phyloP scores from a whole-genome alignment of 352 stramenopile genomes.

The Phytophthora litchii region DNA sequence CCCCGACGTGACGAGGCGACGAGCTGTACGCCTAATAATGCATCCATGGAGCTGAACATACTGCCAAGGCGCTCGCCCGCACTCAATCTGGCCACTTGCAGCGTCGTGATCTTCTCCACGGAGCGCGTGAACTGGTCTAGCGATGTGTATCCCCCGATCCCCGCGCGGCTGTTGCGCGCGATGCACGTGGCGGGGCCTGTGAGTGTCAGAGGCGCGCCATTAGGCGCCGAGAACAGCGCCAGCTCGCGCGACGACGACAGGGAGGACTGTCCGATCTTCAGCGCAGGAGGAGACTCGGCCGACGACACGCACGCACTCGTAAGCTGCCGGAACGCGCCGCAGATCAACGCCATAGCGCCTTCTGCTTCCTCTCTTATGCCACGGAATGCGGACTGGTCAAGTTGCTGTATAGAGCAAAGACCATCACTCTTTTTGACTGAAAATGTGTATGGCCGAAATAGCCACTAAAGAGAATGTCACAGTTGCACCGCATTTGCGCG shows the following conservation, averaged over 20 bases:
- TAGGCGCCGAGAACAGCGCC: conserved; percentile 17
- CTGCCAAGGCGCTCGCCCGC: conserved; percentile 30
- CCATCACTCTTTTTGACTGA: conserved; percentile 22
- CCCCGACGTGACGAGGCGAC: conserved; percentile 60
- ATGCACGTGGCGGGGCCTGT: conserved; percentile 6
- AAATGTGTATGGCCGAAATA: conserved; percentile 17
- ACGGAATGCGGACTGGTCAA: conserved; percentile 27
- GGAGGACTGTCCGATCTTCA: conserved; percentile 25
- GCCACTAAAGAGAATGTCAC: conserved; percentile 8
- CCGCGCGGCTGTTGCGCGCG: conserved; percentile 24
- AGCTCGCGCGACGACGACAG: conserved; percentile 43
- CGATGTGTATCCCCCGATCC: conserved; percentile 23
- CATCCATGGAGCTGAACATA: conserved; percentile 62
- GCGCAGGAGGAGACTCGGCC: conserved; percentile 40
- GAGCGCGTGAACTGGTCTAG: conserved; percentile 51
- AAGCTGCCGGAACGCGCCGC: conserved; percentile 47
- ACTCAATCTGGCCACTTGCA: conserved; percentile 44
- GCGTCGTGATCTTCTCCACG: conserved; percentile 54
- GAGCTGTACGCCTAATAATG: conserved; percentile 59
- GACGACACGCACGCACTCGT: conserved; percentile 40
- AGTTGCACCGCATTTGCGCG: not conserved
- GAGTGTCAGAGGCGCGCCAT: conserved; percentile 9
- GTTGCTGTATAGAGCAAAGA: conserved; percentile 26
- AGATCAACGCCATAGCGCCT: conserved; percentile 42
- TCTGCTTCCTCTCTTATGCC: conserved; percentile 1